Base-by-base conservation (phyloP, 164 flowering plant species). In the Aristolochia contorta region DNA sequence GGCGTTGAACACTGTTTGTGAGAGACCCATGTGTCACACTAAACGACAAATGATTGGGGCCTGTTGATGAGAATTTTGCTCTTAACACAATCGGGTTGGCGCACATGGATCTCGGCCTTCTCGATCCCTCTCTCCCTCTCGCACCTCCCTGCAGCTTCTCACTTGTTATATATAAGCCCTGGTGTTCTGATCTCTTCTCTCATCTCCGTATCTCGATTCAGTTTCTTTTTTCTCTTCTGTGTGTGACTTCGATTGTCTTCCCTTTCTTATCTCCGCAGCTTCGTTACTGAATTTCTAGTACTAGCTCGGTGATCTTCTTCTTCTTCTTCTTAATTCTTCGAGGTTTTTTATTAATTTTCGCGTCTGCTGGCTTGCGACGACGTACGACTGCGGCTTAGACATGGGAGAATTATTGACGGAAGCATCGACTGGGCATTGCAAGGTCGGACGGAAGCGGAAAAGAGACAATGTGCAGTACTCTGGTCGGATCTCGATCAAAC, bases 41-140 rank as follows among this genome's bases (percentile, higher is more conserved):
- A 68, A 48, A 68, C 72, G 72, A 72, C 72, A 73, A 69, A 66
- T 50, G 65, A 63, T n/a, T 27, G 48, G 27, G 60, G 67, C 65
- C 48, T 60, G 65, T 56, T 19, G 65, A 56, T 19, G 65, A 56
- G 56, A 57, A 60, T 54, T 64, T 33, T 37, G 62, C 57, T 23
- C 61, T 21, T 24, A 21, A 23, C 19, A 14, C 22, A 24, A 18
- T 25, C 43, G 30, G 72, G 73, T 70, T 73, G 80, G 78, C 79
- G 77, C 80, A 78, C 82, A 76, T 74, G 82, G 71, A 54, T 53
- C 65, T 58, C 30, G 27, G 33, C 57, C 21, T 53, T 30, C 61
- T 22, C 54, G 5, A 15, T 52, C 22, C 33, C 14, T 22, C 48
- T 21, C 56, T 32, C 18, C 1, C 21, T 37, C 60, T 4, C 46